phyloP scores from a whole-genome alignment of 2,329 filamentous ascomycete genomes.

The Ophiocordyceps robertsii region DNA sequence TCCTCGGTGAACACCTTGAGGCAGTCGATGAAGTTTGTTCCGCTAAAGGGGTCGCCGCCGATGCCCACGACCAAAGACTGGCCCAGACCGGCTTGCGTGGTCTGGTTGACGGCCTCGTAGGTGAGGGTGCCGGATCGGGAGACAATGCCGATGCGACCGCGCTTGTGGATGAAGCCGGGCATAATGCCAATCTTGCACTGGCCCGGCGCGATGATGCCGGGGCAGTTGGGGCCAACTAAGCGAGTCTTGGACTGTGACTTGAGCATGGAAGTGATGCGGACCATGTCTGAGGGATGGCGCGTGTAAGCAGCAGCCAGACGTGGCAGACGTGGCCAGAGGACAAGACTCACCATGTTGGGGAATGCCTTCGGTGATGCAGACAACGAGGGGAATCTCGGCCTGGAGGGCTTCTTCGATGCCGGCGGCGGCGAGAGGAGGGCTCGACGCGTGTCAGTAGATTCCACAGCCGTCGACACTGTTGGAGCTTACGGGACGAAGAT shows the following conservation, averaged over 20 bases:
- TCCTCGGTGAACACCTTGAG: conserved; percentile 93
- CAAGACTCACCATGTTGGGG: conserved; percentile 72
- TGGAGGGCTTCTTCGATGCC: conserved; percentile 94
- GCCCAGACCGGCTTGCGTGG: conserved; percentile 88
- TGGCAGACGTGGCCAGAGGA: neutral
- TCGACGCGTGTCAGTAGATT: conserved; percentile 24
- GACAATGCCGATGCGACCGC: conserved; percentile 95
- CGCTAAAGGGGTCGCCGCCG: conserved; percentile 95
- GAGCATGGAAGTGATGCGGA: conserved; percentile 94
- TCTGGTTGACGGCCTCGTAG: conserved; percentile 99
- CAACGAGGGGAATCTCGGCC: conserved; percentile 87
- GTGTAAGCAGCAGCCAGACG: neutral
- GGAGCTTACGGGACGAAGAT: conserved; percentile 81
- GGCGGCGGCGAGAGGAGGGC: conserved; percentile 78
- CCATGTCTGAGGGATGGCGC: conserved; percentile 59
- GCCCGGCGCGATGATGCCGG: conserved; percentile 85
- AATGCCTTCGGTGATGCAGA: conserved; percentile 97
- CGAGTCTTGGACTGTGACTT: conserved; percentile 97
- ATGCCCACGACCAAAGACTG: conserved; percentile 98
- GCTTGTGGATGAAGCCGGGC: conserved; percentile 99
- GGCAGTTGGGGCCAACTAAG: conserved; percentile 95
- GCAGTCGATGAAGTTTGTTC: conserved; percentile 99
- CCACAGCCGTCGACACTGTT: neutral
- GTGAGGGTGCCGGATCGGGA: conserved; percentile 96
- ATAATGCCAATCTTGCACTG: conserved; percentile 99